phyloP scores from a whole-genome alignment of 2,329 filamentous ascomycete species.

The Paecilomyces fulvus region DNA sequence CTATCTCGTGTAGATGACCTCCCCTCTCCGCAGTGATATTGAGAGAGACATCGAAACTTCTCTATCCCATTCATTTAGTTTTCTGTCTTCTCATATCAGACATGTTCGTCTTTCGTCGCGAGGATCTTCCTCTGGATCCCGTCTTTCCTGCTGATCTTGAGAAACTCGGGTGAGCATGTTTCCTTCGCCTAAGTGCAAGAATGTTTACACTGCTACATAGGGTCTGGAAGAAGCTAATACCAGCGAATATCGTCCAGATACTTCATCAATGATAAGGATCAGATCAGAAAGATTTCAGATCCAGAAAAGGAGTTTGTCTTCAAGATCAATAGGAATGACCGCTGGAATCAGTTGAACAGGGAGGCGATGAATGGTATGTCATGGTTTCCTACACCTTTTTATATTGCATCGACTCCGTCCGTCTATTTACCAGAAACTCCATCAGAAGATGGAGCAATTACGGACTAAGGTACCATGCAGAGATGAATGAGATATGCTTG shows the following conservation, averaged over 20 bases:
- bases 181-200: background rate
- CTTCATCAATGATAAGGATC: conserved; percentile 66
- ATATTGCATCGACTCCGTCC: background rate
- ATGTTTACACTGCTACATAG: background rate
- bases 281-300: conserved; percentile 62
- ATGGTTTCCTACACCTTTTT: background rate
- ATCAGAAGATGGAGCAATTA: background rate
- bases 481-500: background rate
- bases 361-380: conserved; percentile 64
- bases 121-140: conserved; percentile 62
- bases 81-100: conserved; percentile 8
- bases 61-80: background rate
- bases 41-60: background rate
- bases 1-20: background rate
- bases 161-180: conserved; percentile 58
- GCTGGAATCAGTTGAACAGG: conserved; percentile 67
- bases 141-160: conserved; percentile 57
- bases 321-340: conserved; percentile 62
- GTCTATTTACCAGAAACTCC: background rate
- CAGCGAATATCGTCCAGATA: conserved; percentile 46
- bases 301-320: conserved; percentile 66
- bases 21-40: background rate
- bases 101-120: conserved; percentile 70
- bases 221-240: background rate
- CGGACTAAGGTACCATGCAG: too few relatives aligned